Conservation (phyloP, 441 rosid species). For the Geranium incanum region DNA sequence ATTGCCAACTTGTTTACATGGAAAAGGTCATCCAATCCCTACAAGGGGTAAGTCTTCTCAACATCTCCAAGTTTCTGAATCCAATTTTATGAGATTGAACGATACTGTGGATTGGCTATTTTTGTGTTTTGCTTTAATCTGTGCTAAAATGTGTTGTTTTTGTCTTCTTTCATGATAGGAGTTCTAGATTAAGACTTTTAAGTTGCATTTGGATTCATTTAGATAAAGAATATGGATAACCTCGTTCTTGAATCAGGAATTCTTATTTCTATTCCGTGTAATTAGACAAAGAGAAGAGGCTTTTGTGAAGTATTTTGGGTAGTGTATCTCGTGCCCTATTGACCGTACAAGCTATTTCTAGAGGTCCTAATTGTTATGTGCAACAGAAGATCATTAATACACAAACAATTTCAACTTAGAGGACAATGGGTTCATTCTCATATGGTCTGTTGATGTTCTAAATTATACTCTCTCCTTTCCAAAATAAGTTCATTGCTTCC, state of each 20-base stretch:
- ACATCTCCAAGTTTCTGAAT: background rate
- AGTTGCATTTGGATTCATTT: background rate
- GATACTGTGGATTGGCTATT: background rate
- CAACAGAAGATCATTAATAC: background rate
- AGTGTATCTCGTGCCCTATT: background rate
- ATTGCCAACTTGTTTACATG: constrained; percentile 88
- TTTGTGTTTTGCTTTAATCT: background rate
- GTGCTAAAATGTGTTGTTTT: background rate
- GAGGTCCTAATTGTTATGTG: background rate
- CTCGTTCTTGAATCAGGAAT: background rate
- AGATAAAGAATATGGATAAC: background rate
- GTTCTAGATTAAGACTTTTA: background rate
- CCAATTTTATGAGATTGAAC: background rate
- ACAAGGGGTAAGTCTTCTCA: constrained; percentile 51
- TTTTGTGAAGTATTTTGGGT: background rate
- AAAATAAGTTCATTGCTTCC: no score
- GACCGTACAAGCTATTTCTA: background rate
- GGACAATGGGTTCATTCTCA: background rate
- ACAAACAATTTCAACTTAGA: background rate
- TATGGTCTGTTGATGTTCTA: background rate
- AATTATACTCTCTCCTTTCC: background rate
- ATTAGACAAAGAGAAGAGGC: background rate
- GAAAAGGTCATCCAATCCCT: constrained; percentile 84
- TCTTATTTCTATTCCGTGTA: background rate
- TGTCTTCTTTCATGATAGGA: background rate